These are phyloP conservation scores for Fusarium caatingaense DNA, from an alignment of 2,329 filamentous ascomycete species.

Conservation along the genomic window DNA sequence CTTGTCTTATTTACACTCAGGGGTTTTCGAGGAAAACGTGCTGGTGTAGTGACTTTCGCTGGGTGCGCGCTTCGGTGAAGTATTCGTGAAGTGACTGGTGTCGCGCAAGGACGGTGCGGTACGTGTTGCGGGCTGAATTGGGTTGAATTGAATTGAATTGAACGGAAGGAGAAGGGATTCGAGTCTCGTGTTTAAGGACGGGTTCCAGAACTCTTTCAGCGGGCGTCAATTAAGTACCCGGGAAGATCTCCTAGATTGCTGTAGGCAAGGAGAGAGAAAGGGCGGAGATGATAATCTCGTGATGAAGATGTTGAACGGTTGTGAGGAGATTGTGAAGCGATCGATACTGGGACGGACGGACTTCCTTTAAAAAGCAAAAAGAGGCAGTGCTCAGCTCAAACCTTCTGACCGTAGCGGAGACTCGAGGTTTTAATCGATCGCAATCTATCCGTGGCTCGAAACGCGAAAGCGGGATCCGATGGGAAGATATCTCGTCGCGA, in stretches of 20 bases:
- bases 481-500: slow-evolving; percentile 36
- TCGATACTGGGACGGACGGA: slow-evolving; percentile 52
- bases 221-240: slow-evolving; percentile 41
- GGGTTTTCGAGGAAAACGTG: slow-evolving; percentile 90
- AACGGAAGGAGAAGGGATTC: slow-evolving; percentile 47
- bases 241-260: slow-evolving; percentile 46
- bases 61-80: slow-evolving; percentile 58
- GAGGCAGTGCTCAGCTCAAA: slow-evolving; percentile 55
- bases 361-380: slow-evolving; percentile 52
- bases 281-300: slow-evolving; percentile 51
- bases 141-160: slow-evolving; percentile 1
- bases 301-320: slow-evolving; percentile 47
- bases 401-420: slow-evolving; percentile 47
- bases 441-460: slow-evolving; percentile 36
- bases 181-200: slow-evolving; percentile 47
- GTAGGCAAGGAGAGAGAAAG: slow-evolving; percentile 47
- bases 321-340: slow-evolving; percentile 53
- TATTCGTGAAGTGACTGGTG: slow-evolving; percentile 55
- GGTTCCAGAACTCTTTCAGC: slow-evolving; percentile 49
- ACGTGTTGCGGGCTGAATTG: slow-evolving; percentile 46
- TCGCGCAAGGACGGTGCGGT: slow-evolving; percentile 52
- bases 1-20: slow-evolving; percentile 82
- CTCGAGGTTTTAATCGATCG: slow-evolving; percentile 42
- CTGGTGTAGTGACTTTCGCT: slow-evolving; percentile 75
- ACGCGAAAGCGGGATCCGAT: slow-evolving; percentile 15